Conservation (phyloP, 2,329 filamentous ascomycete genomes). For the Westerdykella ornata region DNA sequence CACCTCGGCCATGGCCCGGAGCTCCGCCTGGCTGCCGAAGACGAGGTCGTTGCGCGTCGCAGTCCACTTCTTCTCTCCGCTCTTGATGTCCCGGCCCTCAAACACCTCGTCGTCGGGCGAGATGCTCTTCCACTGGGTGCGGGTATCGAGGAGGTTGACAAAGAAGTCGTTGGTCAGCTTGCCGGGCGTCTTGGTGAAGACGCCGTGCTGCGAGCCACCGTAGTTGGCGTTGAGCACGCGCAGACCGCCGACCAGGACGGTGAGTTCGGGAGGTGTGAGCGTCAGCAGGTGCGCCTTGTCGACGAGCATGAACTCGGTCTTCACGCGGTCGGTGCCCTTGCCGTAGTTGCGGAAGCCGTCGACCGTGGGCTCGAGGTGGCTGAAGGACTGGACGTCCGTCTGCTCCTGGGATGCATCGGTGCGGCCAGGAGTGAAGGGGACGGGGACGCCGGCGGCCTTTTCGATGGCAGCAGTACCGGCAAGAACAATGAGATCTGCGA, state of each 20-base stretch:
- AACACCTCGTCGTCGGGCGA: constrained; percentile 50
- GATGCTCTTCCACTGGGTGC: constrained; percentile 57
- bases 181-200: constrained; percentile 63
- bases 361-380: constrained; percentile 59
- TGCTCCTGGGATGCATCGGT: constrained; percentile 64
- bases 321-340: constrained; percentile 53
- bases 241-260: constrained; percentile 64
- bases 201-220: constrained; percentile 59
- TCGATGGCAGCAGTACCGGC: constrained; percentile 65
- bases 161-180: constrained; percentile 75
- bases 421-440: constrained; percentile 69
- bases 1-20: constrained; percentile 63
- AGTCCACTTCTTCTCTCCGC: constrained; percentile 60
- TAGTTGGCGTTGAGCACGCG: constrained; percentile 64
- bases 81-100: constrained; percentile 59
- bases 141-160: constrained; percentile 65
- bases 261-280: constrained; percentile 63
- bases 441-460: constrained; percentile 58
- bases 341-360: constrained; percentile 80
- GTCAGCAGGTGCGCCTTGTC: constrained; percentile 66
- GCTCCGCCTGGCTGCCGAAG: constrained; percentile 67
- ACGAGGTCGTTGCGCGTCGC: constrained; percentile 63
- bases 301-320: constrained; percentile 62
- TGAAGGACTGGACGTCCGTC: constrained; percentile 60
- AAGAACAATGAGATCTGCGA: constrained; percentile 74